Evolutionary conservation across 208 protist genomes (phyloP).

Genomic region (Leishmania arabica): DNA sequence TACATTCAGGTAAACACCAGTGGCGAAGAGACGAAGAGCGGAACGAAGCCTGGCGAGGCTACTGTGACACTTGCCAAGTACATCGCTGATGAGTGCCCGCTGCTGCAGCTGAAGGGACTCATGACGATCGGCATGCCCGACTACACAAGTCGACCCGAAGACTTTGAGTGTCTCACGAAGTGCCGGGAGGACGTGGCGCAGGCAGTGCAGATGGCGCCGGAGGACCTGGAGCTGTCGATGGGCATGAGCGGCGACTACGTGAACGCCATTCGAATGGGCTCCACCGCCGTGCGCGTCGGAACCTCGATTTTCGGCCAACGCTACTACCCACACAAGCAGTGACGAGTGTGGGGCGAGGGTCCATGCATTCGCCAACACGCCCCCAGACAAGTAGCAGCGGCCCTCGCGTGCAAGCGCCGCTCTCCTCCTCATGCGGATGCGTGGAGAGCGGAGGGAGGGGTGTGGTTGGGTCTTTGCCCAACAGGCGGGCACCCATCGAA

Average conservation of each 20-base stretch:
- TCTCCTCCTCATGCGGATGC: neutral
- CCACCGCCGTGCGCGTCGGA: slow-evolving; percentile 96
- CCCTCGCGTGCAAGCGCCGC: neutral
- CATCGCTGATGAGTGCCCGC: slow-evolving; percentile 74
- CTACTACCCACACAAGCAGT: slow-evolving; percentile 68
- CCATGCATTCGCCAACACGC: neutral
- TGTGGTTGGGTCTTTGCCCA: neutral
- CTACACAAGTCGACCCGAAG: slow-evolving; percentile 67
- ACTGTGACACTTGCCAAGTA: slow-evolving; percentile 73
- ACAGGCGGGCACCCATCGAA: neutral
- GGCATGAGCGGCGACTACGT: slow-evolving; percentile 97
- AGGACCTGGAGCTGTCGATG: slow-evolving; percentile 93
- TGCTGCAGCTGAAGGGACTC: slow-evolving; percentile 89
- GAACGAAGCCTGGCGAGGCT: slow-evolving; percentile 65
- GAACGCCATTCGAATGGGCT: slow-evolving; percentile 93
- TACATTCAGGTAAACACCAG: slow-evolving; percentile 96
- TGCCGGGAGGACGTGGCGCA: slow-evolving; percentile 70
- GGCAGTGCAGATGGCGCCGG: slow-evolving; percentile 42
- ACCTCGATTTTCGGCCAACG: slow-evolving; percentile 95
- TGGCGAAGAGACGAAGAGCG: slow-evolving; percentile 94
- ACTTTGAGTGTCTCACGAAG: slow-evolving; percentile 88
- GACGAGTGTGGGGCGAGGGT: neutral
- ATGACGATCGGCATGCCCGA: slow-evolving; percentile 97
- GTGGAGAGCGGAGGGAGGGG: neutral
- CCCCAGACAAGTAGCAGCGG: neutral